These are phyloP conservation scores for Rhizopogon rudus DNA, from an alignment of 768 basidiomycete genomes.

Conservation along the genomic window DNA sequence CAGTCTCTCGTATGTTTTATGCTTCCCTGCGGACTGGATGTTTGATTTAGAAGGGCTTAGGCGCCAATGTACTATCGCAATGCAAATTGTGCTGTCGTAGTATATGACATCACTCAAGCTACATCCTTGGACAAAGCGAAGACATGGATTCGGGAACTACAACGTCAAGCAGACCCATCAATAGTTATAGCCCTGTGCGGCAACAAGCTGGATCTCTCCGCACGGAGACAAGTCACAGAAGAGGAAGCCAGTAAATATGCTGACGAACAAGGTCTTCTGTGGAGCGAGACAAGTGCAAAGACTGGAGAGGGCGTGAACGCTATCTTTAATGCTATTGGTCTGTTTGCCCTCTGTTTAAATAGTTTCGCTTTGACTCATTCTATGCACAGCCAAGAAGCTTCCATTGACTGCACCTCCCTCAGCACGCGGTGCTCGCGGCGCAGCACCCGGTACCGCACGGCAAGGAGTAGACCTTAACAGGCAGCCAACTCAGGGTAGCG, in stretches of 20 bases:
- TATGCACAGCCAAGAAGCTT: slow-evolving; percentile 72
- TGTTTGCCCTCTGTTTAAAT: slow-evolving; percentile 16
- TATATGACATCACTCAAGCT: slow-evolving; percentile 93
- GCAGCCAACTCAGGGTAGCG: slow-evolving; percentile 49
- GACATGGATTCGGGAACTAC: slow-evolving; percentile 94
- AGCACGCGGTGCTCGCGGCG: slow-evolving; percentile 44
- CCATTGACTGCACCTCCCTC: slow-evolving; percentile 73
- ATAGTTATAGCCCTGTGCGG: slow-evolving; percentile 96
- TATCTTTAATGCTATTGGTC: slow-evolving; percentile 84
- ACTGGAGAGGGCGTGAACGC: slow-evolving; percentile 81
- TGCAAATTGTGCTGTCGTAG: slow-evolving; percentile 90
- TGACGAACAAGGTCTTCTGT: slow-evolving; percentile 88
- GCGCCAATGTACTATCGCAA: slow-evolving; percentile 98
- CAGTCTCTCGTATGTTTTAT: slow-evolving; percentile 42
- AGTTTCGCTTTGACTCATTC: not conserved
- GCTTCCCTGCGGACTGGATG: not conserved
- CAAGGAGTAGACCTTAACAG: slow-evolving; percentile 81
- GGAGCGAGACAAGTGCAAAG: slow-evolving; percentile 91
- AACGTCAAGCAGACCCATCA: slow-evolving; percentile 95
- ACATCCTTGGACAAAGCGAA: slow-evolving; percentile 93
- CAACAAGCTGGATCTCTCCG: slow-evolving; percentile 88
- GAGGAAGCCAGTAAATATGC: slow-evolving; percentile 93
- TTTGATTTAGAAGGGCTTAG: slow-evolving; percentile 29
- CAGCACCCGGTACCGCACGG: slow-evolving; percentile 45
- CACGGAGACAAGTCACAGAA: slow-evolving; percentile 77